Percentiles rank a stretch among this genome's conserved stretches.
These are phyloP conservation scores for Colletotrichum godetiae DNA, from an alignment of 2,329 filamentous ascomycete species.

Conservation along the genomic window DNA sequence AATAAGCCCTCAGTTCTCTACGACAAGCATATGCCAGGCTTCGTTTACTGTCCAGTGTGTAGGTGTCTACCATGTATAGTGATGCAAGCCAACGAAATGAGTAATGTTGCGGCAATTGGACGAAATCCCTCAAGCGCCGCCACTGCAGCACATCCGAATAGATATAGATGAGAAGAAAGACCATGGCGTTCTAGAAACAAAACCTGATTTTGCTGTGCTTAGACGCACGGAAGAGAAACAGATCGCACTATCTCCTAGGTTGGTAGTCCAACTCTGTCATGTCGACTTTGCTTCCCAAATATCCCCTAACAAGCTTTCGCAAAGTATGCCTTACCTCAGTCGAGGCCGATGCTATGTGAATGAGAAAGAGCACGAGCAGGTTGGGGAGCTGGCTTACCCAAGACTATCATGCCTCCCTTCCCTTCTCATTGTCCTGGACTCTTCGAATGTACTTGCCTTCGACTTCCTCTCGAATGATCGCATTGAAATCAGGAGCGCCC, in stretches of 20 bases:
- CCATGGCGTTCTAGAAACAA: no score
- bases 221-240: background rate
- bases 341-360: background rate
- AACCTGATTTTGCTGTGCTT: background rate
- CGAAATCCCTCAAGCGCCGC: no score
- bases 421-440: slow-evolving; percentile 22
- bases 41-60: no score
- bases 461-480: slow-evolving; percentile 15
- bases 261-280: slow-evolving; percentile 6
- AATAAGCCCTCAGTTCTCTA: no score
- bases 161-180: no score
- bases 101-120: no score
- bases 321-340: slow-evolving; percentile 1
- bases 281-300: slow-evolving; percentile 10
- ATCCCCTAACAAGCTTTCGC: slow-evolving; percentile 2
- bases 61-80: no score
- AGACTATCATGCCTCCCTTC: slow-evolving; percentile 16
- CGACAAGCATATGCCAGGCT: no score
- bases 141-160: no score
- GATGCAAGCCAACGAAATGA: no score
- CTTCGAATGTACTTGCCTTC: slow-evolving; percentile 17
- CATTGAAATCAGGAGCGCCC: slow-evolving; percentile 4
- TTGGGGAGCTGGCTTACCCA: background rate
- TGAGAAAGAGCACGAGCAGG: background rate
- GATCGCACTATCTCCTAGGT: background rate